phyloP scores from a whole-genome alignment of 228 moss, liverwort and hornwort genomes.

The Sphagnum fallax region DNA sequence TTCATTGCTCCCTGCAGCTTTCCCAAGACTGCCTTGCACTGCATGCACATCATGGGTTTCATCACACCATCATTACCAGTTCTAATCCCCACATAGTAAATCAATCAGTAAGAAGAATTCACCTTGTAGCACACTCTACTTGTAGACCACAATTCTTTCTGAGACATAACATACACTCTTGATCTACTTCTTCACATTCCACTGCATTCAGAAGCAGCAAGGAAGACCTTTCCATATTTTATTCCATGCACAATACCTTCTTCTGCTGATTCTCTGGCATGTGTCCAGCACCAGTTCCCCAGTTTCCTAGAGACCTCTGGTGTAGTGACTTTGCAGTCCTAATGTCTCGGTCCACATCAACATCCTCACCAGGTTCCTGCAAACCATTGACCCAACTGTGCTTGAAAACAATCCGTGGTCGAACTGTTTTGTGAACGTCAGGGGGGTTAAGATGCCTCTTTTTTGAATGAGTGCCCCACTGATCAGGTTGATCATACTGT shows the following conservation, averaged over 20 bases:
- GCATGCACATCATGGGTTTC: constrained; percentile 11
- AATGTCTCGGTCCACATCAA: constrained; percentile 31
- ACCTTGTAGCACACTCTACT: too few species aligned
- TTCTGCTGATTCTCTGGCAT: constrained; percentile 92
- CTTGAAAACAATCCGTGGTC: constrained; percentile 84
- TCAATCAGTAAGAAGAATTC: background rate
- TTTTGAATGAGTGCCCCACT: constrained; percentile 55
- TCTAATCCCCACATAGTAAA: background rate
- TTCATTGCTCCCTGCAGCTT: constrained; percentile 87
- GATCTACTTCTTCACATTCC: too few species aligned
- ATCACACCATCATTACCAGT: background rate
- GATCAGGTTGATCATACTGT: constrained; percentile 50
- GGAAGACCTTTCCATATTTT: too few species aligned
- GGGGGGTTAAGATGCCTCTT: constrained; percentile 56
- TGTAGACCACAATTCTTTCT: too few species aligned
- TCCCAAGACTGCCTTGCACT: constrained; percentile 94
- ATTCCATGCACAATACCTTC: constrained; percentile 43
- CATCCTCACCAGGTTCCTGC: constrained; percentile 67
- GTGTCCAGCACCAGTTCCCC: constrained; percentile 59
- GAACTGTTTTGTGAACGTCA: constrained; percentile 46
- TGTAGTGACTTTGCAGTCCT: constrained; percentile 29
- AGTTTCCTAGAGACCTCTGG: constrained; percentile 57
- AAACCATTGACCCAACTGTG: constrained; percentile 71
- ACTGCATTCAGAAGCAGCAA: too few species aligned
- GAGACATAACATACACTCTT: too few species aligned